Base-by-base conservation (phyloP, 352 stramenopile species). In the Globisporangium alternatum region DNA sequence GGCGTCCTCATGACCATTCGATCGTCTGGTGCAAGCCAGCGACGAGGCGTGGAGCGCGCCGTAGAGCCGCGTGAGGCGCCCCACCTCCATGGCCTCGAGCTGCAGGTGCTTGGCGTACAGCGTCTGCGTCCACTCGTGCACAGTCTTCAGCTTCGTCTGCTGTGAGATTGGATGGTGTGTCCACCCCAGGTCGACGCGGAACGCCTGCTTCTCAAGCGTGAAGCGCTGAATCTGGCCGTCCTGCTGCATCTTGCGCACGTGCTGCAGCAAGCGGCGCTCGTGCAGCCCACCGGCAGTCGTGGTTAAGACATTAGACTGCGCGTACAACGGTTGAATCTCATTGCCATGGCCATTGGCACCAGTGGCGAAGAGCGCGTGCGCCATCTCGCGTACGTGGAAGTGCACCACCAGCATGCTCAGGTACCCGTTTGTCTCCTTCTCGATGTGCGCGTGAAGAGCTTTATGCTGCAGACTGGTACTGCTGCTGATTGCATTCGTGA, bases 331-430 rank as follows among this genome's bases (percentile, higher is more conserved):
- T 48, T 48, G 43, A 19, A 4, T 45, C 15, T 45, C 39, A 45
- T n/a, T 48, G 19, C 43, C 19, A 13, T 13, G 12, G 35, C 8
- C 47, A 25, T 47, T 31, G 13, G 30, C 44, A 17, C 30, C 37
- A 43, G n/a, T 19, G 5, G 51, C 48, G 25, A 76, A 69, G 5
- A 77, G 58, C 5, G 30, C 31, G 17, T 77, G 58, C 4, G 81
- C 83, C 52, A 83, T 67, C 44, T 84, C 81, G 7, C 78, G 70
- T 1, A 92, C 66, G 51, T 92, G 83, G 47, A 89, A 88, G 6
- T 79, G 62, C 7, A 89, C 47, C n/a, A 69, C 67, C 45, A 78
- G 60, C 4, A 75, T 77, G 57, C 76, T 87, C 54, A 88, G 57
- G 51, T 92, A 92, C 9, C 83, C 83, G 35, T 90, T 78, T 28